phyloP scores from a whole-genome alignment of 257 asterid genomes.

The Solanum bukasovii region DNA sequence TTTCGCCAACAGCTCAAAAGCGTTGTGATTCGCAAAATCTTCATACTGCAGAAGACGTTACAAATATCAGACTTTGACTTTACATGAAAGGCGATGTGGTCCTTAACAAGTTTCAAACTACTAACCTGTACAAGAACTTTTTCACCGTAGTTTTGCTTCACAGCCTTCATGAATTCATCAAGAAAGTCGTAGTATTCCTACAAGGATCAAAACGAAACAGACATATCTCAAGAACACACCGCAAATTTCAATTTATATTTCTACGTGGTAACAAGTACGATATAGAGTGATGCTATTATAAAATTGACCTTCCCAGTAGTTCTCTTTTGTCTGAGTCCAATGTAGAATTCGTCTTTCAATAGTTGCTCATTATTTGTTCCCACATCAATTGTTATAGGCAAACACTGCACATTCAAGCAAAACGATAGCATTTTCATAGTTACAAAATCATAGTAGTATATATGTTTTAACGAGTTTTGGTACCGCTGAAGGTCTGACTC shows the following conservation, averaged over 20 bases:
- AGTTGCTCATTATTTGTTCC: slow-evolving; percentile 82
- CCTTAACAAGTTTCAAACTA: background rate
- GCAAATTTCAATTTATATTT: background rate
- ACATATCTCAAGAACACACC: background rate
- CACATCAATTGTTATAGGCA: slow-evolving; percentile 86
- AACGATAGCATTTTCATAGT: background rate
- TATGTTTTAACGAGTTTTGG: background rate
- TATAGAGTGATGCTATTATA: background rate
- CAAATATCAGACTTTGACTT: background rate
- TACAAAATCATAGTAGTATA: background rate
- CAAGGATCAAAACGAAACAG: background rate
- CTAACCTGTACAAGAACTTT: slow-evolving; percentile 86
- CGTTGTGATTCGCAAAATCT: slow-evolving; percentile 97
- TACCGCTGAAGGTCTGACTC: slow-evolving; percentile 93
- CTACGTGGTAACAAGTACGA: background rate
- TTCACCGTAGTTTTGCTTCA: slow-evolving; percentile 88
- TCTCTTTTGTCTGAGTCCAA: slow-evolving; percentile 78
- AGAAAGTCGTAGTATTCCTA: slow-evolving; percentile 83
- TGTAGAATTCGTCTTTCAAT: slow-evolving; percentile 78
- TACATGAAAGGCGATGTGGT: background rate
- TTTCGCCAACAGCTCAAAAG: slow-evolving; percentile 86
- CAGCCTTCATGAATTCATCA: slow-evolving; percentile 89
- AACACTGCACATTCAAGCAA: slow-evolving; percentile 38
- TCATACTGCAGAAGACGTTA: slow-evolving; percentile 44
- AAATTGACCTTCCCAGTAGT: slow-evolving; percentile 68